Evolutionary conservation across 2,329 filamentous ascomycete species (phyloP), one percentile per base, ranked within the genome.

Genomic region (Verticillium longisporum): DNA sequence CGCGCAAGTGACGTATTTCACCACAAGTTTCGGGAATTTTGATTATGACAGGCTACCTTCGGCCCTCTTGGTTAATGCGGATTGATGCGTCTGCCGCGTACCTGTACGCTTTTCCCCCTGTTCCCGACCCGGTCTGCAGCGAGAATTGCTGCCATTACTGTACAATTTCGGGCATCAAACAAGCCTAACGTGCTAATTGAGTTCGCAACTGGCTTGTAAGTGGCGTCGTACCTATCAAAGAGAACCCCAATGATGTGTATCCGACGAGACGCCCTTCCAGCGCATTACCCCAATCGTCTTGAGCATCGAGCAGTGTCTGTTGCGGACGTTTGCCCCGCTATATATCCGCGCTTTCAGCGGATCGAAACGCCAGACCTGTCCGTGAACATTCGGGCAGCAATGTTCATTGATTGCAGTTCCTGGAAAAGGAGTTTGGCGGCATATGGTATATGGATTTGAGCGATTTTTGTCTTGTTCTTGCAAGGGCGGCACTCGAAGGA

Each of bases 391-490:
- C 95, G 88, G 36, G 94, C 89, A 11, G 95, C 94, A 75, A 99
- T 98, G 76, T 98, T 98, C 95, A 99, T 99, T 57, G 92, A 89
- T 72, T 93, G 91, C 68, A 99, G 80, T 80, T 99, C 95, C 80
- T 99, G 95, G 88, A 99, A 99, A 58, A 99, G 86, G 58, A 99
- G 83, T 80, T 99, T 99, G 63, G 95, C 95, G 2, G 95, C 95
- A 73, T 99, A 99, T 0, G 95, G 95, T 66, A 99, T 96, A 74
- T 98, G 92, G 61, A 99, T 90, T 76, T 99, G 95, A 5, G 94
- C 95, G 74, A 99, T 98, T 80, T 91, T 92, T 65, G 94, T 97
- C 85, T 98, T 98, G 83, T 99, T 99, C 81, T 96, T 95, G 85
- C 95, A 99, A 37, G 95, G 92, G 61, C 95, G 87, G 77, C 95